Base-by-base conservation (phyloP, 495 filamentous ascomycete species). In the Eremomyces bilateralis region DNA sequence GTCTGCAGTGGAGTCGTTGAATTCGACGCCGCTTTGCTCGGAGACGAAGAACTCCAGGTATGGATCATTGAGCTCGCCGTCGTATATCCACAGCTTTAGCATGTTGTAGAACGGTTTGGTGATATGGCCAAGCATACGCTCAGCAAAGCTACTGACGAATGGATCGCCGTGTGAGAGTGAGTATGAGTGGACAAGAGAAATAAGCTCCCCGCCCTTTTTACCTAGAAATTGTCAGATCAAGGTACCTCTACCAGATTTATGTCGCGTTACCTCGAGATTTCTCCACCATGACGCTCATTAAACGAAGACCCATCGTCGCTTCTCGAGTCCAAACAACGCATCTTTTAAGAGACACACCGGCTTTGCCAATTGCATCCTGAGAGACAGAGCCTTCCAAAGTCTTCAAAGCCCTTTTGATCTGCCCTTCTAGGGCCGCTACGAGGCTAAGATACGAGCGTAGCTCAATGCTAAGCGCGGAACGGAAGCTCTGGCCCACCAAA, bases 61-160 rank as follows among this genome's bases (percentile, higher is more conserved):
- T 4, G 90, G 90, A 58, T 99, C 90, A 12, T 78, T 82, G 15
- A 99, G 67, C 57, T 99, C 90, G 35, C 90, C 90, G 49, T 95
- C 85, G 50, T 95, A 99, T 33, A 95, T 93, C 90, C 90, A 99
- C 40, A 78, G 72, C 34, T 84, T 72, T 37, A 95, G 64, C 67
- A 94, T 95, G 42, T 85, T 77, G 51, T 99, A 99, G 49, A 94
- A 99, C 1, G 90, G 90, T 25, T 78, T 64, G n/a, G 90, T 99
- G 21, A 95, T 71, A 48, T 81, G 77, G n/a, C 64, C 63, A 12
- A 99, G 62, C 32, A 99, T 65, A 16, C 88, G 79, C 50, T 99
- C 90, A 2, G 88, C 90, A 57, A 94, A 94, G 3, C 76, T 73
- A 41, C 77, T 73, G 17, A 99, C 84, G 41, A 94, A 83, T 2